Percentiles rank a stretch among this genome's conserved stretches.
Evolutionary conservation across 352 stramenopile species (phyloP).

Genomic region (Thalassiosira ordinaria): DNA sequence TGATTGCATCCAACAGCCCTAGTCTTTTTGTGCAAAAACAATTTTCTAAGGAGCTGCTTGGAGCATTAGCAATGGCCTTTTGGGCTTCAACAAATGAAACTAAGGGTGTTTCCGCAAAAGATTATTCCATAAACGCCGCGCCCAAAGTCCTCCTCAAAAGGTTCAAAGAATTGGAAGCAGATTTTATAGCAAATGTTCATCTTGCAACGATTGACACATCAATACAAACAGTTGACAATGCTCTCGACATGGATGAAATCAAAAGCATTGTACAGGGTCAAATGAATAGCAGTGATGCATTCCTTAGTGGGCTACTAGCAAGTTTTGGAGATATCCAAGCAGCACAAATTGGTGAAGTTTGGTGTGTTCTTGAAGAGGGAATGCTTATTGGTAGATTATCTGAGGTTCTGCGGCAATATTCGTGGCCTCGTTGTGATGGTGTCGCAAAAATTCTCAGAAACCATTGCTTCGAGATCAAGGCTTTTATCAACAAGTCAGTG

Average conservation of each 20-base stretch:
- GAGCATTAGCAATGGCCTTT: slow-evolving; percentile 84
- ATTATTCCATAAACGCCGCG: slow-evolving; percentile 35
- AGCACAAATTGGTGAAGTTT: slow-evolving; percentile 79
- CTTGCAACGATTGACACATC: slow-evolving; percentile 68
- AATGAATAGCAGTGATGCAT: slow-evolving; percentile 38
- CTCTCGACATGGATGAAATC: slow-evolving; percentile 69
- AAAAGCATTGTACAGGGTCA: slow-evolving; percentile 58
- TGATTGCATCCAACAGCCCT: slow-evolving; percentile 72
- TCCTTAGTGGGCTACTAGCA: slow-evolving; percentile 47
- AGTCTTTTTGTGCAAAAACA: slow-evolving; percentile 71
- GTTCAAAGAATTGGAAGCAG: slow-evolving; percentile 43
- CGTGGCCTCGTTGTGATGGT: slow-evolving; percentile 14
- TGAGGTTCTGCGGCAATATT: slow-evolving; percentile 30
- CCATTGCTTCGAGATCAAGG: slow-evolving; percentile 40
- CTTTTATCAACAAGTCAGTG: slow-evolving; percentile 55
- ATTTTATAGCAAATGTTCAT: slow-evolving; percentile 62
- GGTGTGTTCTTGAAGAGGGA: slow-evolving; percentile 62
- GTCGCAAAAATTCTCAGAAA: slow-evolving; percentile 30
- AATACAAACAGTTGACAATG: slow-evolving; percentile 79
- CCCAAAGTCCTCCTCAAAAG: slow-evolving; percentile 49
- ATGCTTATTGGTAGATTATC: slow-evolving; percentile 60
- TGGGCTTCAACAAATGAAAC: slow-evolving; percentile 83
- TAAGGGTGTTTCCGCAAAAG: slow-evolving; percentile 39
- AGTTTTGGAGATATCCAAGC: slow-evolving; percentile 75
- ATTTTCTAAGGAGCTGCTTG: slow-evolving; percentile 80